Percentiles rank a stretch among this genome's conserved stretches.
Evolutionary conservation across 345 rosid species (phyloP).

Genomic region (Ceriops decandra): DNA sequence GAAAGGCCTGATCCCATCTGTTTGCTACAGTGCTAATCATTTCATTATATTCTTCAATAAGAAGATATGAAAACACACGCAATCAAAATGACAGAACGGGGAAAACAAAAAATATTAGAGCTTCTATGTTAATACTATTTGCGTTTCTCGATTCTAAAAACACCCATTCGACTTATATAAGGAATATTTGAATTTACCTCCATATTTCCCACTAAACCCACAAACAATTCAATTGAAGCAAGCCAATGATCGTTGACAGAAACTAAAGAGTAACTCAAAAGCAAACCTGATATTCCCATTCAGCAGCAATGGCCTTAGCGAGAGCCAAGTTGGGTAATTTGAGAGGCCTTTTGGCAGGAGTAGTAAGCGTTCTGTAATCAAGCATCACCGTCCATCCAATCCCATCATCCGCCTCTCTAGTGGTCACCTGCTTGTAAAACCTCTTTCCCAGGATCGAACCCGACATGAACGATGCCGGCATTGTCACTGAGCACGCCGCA

Average conservation of each 20-base stretch:
- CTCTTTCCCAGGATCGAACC: slow-evolving; percentile 88
- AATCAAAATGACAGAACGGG: neutral
- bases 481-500: slow-evolving; percentile 42
- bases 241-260: neutral
- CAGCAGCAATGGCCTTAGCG: slow-evolving; percentile 88
- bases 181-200: no score
- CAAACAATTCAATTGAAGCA: no score
- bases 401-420: slow-evolving; percentile 85
- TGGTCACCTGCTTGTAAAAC: slow-evolving; percentile 71
- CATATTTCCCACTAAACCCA: no score
- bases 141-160: neutral
- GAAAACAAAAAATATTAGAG: neutral
- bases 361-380: slow-evolving; percentile 86
- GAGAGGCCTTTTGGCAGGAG: slow-evolving; percentile 78
- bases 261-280: neutral
- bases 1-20: slow-evolving; percentile 96
- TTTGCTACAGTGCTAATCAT: slow-evolving; percentile 45
- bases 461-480: slow-evolving; percentile 92
- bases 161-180: neutral
- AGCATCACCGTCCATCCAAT: slow-evolving; percentile 95
- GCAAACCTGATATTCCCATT: slow-evolving; percentile 92
- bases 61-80: neutral
- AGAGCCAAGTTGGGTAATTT: slow-evolving; percentile 71
- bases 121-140: neutral
- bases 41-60: slow-evolving; percentile 15